Evolutionary conservation across 2,329 filamentous ascomycete genomes (phyloP).

Genomic region (Fusarium torulosum): DNA sequence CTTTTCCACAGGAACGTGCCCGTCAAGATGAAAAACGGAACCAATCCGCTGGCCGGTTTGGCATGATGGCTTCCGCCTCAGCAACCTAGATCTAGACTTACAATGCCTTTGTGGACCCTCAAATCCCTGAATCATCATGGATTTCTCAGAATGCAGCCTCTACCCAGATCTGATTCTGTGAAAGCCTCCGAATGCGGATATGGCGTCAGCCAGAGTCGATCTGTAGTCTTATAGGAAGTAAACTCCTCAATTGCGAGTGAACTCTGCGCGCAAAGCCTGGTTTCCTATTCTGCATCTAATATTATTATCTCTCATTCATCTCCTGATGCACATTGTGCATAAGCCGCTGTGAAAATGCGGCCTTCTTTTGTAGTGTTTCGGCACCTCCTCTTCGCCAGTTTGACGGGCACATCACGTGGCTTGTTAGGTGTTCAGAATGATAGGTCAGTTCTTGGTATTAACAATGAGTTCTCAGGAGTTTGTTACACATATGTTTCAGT

Average conservation of each 20-base stretch:
- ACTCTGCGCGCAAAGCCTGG: background rate
- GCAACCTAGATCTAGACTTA: constrained; percentile 37
- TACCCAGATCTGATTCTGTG: background rate
- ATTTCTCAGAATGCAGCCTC: background rate
- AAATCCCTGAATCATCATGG: background rate
- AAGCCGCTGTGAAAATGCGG: constrained; percentile 25
- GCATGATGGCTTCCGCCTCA: constrained; percentile 37
- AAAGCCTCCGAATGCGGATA: constrained; percentile 28
- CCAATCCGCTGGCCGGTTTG: constrained; percentile 12
- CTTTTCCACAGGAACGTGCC: constrained; percentile 27
- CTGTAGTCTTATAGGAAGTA: constrained; percentile 27
- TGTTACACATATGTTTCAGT: constrained; percentile 48
- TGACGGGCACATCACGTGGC: constrained; percentile 13
- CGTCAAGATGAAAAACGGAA: constrained; percentile 18
- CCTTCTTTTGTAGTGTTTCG: constrained; percentile 19
- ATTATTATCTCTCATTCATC: constrained; percentile 11
- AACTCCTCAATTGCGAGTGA: background rate
- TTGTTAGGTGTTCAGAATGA: constrained; percentile 39
- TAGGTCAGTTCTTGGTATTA: constrained; percentile 40
- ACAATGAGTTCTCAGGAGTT: constrained; percentile 40
- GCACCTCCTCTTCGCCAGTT: constrained; percentile 18
- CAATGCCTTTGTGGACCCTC: constrained; percentile 25
- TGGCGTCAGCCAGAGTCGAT: background rate
- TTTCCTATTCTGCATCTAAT: background rate
- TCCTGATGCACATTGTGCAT: constrained; percentile 4